phyloP scores from a whole-genome alignment of 208 protist species.

The Acanthamoeba lenticulata region DNA sequence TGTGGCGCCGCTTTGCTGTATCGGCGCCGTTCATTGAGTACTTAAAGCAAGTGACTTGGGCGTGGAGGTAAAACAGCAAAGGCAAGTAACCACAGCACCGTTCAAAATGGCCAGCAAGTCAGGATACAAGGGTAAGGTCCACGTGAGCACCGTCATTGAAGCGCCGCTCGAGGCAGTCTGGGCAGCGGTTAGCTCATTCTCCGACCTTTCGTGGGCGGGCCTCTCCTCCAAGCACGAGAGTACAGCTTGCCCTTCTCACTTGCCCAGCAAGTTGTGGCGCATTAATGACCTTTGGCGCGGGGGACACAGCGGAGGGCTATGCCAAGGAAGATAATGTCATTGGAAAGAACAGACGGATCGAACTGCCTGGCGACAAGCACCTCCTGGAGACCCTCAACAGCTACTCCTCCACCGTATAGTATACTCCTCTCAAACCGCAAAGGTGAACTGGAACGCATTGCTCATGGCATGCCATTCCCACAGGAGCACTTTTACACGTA shows the following conservation, averaged over 20 bases:
- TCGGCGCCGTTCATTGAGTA: too few species aligned
- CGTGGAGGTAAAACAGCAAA: too few species aligned
- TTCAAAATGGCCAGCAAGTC: background rate
- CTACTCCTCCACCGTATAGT: background rate
- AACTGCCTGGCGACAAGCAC: background rate
- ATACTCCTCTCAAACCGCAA: too few species aligned
- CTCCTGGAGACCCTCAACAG: background rate
- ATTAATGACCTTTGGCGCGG: background rate
- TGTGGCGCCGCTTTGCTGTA: too few species aligned
- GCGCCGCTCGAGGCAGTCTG: background rate
- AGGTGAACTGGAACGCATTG: too few species aligned
- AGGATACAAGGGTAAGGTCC: background rate
- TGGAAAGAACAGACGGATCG: background rate
- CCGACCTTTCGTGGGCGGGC: background rate
- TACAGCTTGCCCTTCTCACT: background rate
- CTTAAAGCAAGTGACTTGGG: too few species aligned
- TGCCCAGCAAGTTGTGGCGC: too few species aligned
- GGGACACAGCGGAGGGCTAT: background rate
- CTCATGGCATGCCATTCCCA: background rate
- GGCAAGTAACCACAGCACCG: too few species aligned
- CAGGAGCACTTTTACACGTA: conserved; percentile 40
- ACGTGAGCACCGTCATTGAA: background rate
- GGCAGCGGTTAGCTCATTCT: background rate
- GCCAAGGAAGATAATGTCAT: background rate
- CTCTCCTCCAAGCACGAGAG: background rate